phyloP scores from a whole-genome alignment of 2,329 filamentous ascomycete species.

The Fusarium odoratissimum region DNA sequence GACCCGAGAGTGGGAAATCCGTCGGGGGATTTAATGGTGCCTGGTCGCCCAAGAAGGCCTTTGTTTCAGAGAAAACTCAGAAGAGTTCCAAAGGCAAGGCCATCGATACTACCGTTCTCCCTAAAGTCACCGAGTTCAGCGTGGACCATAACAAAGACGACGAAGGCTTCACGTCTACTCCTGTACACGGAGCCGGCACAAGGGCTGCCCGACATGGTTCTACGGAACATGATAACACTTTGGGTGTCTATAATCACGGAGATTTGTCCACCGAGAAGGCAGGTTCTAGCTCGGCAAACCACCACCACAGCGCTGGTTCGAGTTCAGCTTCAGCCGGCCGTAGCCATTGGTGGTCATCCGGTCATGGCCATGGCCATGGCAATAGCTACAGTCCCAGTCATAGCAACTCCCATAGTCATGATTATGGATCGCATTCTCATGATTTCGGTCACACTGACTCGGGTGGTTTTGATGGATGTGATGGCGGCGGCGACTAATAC shows the following conservation, averaged over 20 bases:
- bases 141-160: background rate
- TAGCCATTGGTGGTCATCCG: background rate
- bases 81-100: background rate
- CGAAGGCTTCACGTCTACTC: background rate
- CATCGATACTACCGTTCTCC: background rate
- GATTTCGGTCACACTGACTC: background rate
- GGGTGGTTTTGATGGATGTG: background rate
- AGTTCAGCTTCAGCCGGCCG: background rate
- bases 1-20: background rate
- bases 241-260: background rate
- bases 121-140: background rate
- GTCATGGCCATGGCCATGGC: background rate
- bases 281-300: background rate
- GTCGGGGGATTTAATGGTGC: slow-evolving; percentile 13
- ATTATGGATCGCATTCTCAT: background rate
- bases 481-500: background rate
- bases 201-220: background rate
- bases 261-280: too few relatives aligned
- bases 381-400: background rate
- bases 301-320: background rate
- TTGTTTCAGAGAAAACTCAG: background rate
- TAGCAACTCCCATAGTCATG: background rate
- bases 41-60: background rate
- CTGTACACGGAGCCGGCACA: background rate
- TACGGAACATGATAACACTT: background rate